Conservation (phyloP, 768 basidiomycete species). For the Lentinula raphanica region DNA sequence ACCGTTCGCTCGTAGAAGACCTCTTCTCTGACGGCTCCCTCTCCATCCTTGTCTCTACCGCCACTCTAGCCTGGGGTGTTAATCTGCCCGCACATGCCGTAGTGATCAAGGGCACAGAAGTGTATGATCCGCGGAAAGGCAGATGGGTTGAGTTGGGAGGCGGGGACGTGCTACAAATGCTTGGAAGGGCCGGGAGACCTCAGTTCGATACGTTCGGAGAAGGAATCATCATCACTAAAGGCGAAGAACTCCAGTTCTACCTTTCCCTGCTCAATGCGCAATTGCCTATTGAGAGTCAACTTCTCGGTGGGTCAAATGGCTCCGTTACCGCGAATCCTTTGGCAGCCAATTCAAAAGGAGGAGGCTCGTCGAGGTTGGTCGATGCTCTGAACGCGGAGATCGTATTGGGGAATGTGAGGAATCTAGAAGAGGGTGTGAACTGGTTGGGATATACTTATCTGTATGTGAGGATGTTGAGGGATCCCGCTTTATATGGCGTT, state of each 20-base stretch:
- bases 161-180: slow-evolving; percentile 98
- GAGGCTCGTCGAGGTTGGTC: slow-evolving; percentile 81
- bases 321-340: too few relatives aligned
- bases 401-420: slow-evolving; percentile 89
- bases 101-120: slow-evolving; percentile 99
- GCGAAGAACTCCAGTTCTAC: slow-evolving; percentile 95
- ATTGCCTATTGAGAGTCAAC: slow-evolving; percentile 94
- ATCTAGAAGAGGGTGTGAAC: slow-evolving; percentile 94
- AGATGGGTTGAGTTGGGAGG: slow-evolving; percentile 93
- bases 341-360: too few relatives aligned
- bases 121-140: slow-evolving; percentile 98
- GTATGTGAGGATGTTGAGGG: slow-evolving; percentile 39
- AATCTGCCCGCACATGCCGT: slow-evolving; percentile 97
- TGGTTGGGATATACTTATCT: slow-evolving; percentile 95
- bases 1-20: slow-evolving; percentile 89
- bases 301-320: slow-evolving; percentile 42
- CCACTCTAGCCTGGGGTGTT: slow-evolving; percentile 99
- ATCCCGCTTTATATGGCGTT: background rate
- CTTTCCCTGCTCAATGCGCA: slow-evolving; percentile 94
- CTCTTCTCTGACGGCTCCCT: slow-evolving; percentile 89
- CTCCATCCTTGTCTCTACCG: slow-evolving; percentile 94
- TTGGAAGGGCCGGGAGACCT: slow-evolving; percentile 94
- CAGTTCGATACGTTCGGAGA: slow-evolving; percentile 95
- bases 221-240: slow-evolving; percentile 98
- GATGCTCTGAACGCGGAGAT: slow-evolving; percentile 98